Evolutionary conservation across 2,329 filamentous ascomycete species (phyloP), one percentile per base, ranked within the genome.

Genomic region (Neofusicoccum parvum): DNA sequence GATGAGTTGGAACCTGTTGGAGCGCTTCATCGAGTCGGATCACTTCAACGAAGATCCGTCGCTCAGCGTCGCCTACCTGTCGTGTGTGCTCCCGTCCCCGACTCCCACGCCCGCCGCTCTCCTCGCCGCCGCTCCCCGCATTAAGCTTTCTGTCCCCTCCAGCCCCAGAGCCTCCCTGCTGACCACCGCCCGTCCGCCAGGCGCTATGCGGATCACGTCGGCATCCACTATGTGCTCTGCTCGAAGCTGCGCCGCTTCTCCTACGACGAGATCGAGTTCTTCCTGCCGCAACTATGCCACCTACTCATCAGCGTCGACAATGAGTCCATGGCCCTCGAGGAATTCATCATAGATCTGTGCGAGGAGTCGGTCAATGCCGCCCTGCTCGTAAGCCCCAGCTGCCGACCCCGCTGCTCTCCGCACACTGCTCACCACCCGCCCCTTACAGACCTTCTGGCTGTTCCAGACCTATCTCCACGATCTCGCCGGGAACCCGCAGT

Each of bases 241-340:
- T 90, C 90, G 73, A 95, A 95, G 86, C 85, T 95, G 75, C 91
- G 92, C 76, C 90, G 92, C 79, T 95, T 95, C 76, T 90, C 90
- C 69, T 95, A 94, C 81, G 90, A 93, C 82, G 91, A 95, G 80
- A 94, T 95, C 76, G 92, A 95, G 80, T 95, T 95, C 88, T 95
- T 94, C 83, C 86, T 95, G 58, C 92, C 92, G 68, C 90, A 80
- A 73, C 83, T 95, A 83, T 95, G 92, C 77, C 92, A 95, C 81
- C 88, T 95, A 69, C 88, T 94, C 80, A 91, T 95, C 74, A 94
- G 90, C 79, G 87, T 94, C 77, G 88, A 94, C 82, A 95, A 94
- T 80, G 92, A 95, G 83, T 94, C 91, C 71, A 94, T 95, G 91
- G 92, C 92, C 56, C 79, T 95, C 78, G 92, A 95, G 80, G 92